A percentile compares a stretch with the other conserved stretches of the same genome.
Evolutionary conservation across 768 basidiomycete species (phyloP).

Genomic region (Russula emetica): DNA sequence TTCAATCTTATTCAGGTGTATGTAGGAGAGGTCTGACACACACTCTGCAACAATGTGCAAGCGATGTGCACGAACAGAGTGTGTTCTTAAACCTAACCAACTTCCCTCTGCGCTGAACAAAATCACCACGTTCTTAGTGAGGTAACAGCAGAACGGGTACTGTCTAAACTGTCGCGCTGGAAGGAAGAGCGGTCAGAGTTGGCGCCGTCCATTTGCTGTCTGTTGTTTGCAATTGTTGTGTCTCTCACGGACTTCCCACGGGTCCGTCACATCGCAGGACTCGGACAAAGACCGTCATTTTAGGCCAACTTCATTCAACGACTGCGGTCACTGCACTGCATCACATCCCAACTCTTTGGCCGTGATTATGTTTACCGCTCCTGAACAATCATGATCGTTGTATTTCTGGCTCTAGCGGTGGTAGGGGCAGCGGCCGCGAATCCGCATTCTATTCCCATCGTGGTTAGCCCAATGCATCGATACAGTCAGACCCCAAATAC

Average conservation of each 20-base stretch:
- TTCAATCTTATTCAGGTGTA: background rate
- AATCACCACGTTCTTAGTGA: constrained; percentile 60
- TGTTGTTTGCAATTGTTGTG: constrained; percentile 23
- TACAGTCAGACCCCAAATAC: background rate
- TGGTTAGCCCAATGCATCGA: constrained; percentile 7
- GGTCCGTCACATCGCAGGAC: background rate
- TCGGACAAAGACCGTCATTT: background rate
- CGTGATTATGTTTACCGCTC: background rate
- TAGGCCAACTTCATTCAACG: background rate
- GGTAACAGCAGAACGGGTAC: constrained; percentile 52
- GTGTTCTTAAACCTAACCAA: constrained; percentile 59
- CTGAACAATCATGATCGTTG: constrained; percentile 5
- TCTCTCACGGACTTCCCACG: background rate
- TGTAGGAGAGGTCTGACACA: constrained; percentile 64
- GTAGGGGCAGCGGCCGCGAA: background rate
- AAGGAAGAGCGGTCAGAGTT: background rate
- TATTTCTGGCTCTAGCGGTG: background rate
- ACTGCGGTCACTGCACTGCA: too few species aligned
- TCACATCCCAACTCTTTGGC: background rate
- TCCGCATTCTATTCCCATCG: constrained; percentile 7
- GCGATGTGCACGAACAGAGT: constrained; percentile 37
- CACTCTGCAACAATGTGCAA: constrained; percentile 42
- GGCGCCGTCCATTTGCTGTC: too few species aligned
- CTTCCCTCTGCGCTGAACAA: constrained; percentile 57
- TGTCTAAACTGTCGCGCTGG: constrained; percentile 65